Evolutionary conservation across 495 filamentous ascomycete species (phyloP).

Genomic region (Pseudomonodictys pantanalensis): DNA sequence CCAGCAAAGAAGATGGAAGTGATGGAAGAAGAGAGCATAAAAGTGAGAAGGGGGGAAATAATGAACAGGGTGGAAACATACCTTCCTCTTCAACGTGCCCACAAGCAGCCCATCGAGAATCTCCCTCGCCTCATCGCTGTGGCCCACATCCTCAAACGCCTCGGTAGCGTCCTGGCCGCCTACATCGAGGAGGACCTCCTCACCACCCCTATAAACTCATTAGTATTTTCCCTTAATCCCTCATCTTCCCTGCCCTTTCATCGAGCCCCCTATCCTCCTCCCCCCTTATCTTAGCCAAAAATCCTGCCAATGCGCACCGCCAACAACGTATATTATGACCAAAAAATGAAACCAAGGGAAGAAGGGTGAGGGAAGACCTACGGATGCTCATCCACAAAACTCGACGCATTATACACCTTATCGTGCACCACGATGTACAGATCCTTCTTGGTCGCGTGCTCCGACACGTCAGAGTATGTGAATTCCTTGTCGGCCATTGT

Average conservation of each 20-base stretch:
- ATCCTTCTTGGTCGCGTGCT: conserved; percentile 95
- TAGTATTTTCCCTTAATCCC: neutral
- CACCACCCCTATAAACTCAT: conserved; percentile 70
- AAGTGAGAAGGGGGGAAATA: conserved; percentile 7
- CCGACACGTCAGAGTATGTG: conserved; percentile 80
- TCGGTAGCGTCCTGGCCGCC: conserved; percentile 96
- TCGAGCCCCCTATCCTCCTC: neutral
- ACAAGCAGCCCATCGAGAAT: conserved; percentile 78
- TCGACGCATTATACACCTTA: conserved; percentile 85
- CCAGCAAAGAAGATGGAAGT: conserved; percentile 7
- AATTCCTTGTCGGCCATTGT: conserved; percentile 54
- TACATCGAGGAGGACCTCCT: conserved; percentile 96
- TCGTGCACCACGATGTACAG: conserved; percentile 90
- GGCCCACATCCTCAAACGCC: conserved; percentile 98
- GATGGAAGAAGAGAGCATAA: conserved; percentile 12
- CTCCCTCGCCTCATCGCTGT: conserved; percentile 97
- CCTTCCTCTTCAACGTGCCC: conserved; percentile 80
- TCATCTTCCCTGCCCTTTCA: neutral
- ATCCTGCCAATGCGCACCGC: too few species aligned
- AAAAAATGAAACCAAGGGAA: neutral
- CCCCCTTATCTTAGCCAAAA: too few species aligned
- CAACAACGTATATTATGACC: too few species aligned
- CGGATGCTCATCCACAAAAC: conserved; percentile 98
- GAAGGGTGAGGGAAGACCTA: conserved; percentile 54
- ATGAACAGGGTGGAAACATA: conserved; percentile 46